These are phyloP conservation scores for Penicillium corylophilum DNA, from an alignment of 2,329 filamentous ascomycete species.

Conservation along the genomic window DNA sequence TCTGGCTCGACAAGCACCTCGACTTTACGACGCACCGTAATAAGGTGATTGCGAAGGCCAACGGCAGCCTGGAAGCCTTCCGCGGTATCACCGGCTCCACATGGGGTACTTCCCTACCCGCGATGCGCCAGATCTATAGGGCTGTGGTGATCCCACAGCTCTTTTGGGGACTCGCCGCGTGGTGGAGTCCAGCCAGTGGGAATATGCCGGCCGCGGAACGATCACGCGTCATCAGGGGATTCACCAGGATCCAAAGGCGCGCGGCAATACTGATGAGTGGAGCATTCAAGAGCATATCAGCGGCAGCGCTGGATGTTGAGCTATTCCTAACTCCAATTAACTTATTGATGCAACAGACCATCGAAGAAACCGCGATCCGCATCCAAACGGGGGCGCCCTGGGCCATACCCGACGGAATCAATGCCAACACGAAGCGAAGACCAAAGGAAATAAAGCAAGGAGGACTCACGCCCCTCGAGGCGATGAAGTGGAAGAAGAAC, in stretches of 20 bases:
- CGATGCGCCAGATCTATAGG: constrained; percentile 5
- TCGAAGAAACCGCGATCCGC: neutral
- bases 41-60: constrained; percentile 7
- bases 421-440: neutral
- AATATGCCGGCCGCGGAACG: neutral
- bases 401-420: neutral
- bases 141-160: neutral
- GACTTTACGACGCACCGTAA: constrained; percentile 1
- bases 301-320: neutral
- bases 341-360: neutral
- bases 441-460: neutral
- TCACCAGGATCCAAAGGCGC: neutral
- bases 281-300: neutral
- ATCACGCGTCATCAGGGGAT: neutral
- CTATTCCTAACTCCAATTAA: neutral
- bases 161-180: neutral
- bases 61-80: constrained; percentile 1
- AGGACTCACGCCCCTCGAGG: neutral
- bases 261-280: neutral
- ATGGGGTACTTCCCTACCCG: neutral
- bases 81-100: neutral
- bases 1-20: constrained; percentile 11
- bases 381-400: neutral
- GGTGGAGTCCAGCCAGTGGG: neutral
- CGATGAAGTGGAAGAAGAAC: neutral